Base-by-base conservation (phyloP, 2,329 filamentous ascomycete genomes). In the Cladosporium sp. region DNA sequence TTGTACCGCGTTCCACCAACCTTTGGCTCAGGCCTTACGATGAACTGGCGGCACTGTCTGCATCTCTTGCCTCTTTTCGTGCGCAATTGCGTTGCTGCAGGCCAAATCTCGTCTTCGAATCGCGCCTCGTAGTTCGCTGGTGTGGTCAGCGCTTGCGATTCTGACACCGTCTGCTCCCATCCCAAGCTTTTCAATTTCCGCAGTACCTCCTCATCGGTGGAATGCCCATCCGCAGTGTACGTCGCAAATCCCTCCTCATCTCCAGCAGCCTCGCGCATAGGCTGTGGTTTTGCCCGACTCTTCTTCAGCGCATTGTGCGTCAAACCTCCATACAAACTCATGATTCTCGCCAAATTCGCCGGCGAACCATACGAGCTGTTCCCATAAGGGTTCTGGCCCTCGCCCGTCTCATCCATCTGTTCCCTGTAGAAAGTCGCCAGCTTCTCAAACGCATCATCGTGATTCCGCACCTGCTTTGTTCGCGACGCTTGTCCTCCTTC, bases 61-160 rank as follows among this genome's bases (percentile, higher is more conserved):
- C 93, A 98, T 39, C 93, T 88, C 72, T 96, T 97, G 16, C 89
- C 90, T 32, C 92, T 86, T 65, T 96, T 96, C 0, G 92, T 95
- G 50, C 89, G 85, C 12, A 98, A 80, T 2, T 94, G 78, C 13
- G 87, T 85, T 0, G 91, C 85, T 12, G 91, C 78, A 0, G 93
- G 93, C 22, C 88, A 84, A 4, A 97, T 79, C 16, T 92, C 82
- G 47, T 84, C 78, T 1, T 80, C 71, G 63, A 93, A 91, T 6
- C 79, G 80, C 2, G 79, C 71, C 33, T 74, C 67, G 47, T 73
- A 64, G 56, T 72, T 69, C 63, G 64, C 64, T 58, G 68, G 70
- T 62, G 65, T 80, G 69, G 69, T 77, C 58, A 68, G 41, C 62
- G 76, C 67, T 63, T 85, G 82, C 4, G 73, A 65, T 9, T 70